Base-by-base conservation (phyloP, 202 grass and related monocot species). In the Bolboschoenoplectus hybrid region DNA sequence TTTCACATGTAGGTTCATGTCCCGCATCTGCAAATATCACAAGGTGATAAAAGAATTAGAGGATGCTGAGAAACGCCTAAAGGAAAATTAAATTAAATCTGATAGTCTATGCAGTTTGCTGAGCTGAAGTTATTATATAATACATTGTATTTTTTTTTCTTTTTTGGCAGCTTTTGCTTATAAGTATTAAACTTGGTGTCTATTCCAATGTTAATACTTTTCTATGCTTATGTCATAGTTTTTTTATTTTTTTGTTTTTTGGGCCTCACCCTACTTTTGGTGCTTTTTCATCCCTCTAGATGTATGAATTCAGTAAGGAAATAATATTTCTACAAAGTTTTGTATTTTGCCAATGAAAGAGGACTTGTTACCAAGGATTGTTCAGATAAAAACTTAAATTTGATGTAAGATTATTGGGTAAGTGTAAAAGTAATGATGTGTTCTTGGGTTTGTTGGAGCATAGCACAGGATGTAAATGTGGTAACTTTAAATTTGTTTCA, bases 11-110 rank as follows among this genome's bases (percentile, higher is more conserved):
- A 98, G 95, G 95, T 95, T 67, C 56, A 95, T 95, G 64, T 85
- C 74, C 78, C 90, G 87, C 51, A 89, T 98, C 79, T 92, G 90
- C 90, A 98, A 95, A 83, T 92, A 86, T 73, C 88, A 91, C 84
- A 93, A 90, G 87, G 90, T 92, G 63, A 91, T 98, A 53, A 98
- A 92, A 81, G 78, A 91, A 82, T 66, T 98, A 90, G 91, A 98
- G 87, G 95, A 92, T 75, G 46, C 84, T 89, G 93, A 91, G 82
- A 98, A 95, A 74, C 91, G 82, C 57, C 74, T 98, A 68, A 98
- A 98, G 87, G 89, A 89, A n/a, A 88, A 98, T n/a, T 98, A 95
- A 63, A 80, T n/a, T 98, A 94, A 62, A 80, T 60, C 34, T n/a
- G 36, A 80, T 80, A 6, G 17, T 61, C 62, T n/a, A 26, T 40